Evolutionary conservation across 2,329 filamentous ascomycete genomes (phyloP).

Genomic region (Colletotrichum lentis): DNA sequence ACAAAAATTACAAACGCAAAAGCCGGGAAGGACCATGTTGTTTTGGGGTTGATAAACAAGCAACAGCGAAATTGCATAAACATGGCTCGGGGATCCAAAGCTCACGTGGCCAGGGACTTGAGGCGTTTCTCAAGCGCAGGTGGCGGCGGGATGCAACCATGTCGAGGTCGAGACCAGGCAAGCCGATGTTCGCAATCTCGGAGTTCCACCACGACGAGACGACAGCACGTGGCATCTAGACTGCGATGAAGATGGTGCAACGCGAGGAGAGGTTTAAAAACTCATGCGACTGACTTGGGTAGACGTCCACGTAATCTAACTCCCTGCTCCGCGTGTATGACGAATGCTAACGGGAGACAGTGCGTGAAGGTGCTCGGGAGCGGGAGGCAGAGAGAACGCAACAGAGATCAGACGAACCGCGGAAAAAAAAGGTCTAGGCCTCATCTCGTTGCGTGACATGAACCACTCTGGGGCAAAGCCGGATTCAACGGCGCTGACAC

Average conservation of each 20-base stretch:
- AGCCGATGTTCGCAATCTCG: constrained; percentile 1
- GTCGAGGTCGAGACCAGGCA: background rate
- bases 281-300: background rate
- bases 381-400: background rate
- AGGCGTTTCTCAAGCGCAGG: background rate
- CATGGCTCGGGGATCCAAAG: background rate
- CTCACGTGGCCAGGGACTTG: background rate
- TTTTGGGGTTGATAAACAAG: background rate
- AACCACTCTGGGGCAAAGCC: background rate
- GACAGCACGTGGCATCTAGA: background rate
- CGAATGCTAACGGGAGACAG: background rate
- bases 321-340: too few relatives aligned
- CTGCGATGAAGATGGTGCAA: background rate
- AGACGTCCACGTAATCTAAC: background rate
- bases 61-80: background rate
- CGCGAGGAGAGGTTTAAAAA: background rate
- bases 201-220: background rate
- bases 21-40: background rate
- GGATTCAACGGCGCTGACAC: constrained; percentile 6
- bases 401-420: background rate
- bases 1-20: too few relatives aligned
- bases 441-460: constrained; percentile 1
- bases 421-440: background rate
- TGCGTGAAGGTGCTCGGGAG: background rate
- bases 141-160: constrained; percentile 8